Evolutionary conservation across 805 yeast species (phyloP).

Genomic region (Ogataea corticis): DNA sequence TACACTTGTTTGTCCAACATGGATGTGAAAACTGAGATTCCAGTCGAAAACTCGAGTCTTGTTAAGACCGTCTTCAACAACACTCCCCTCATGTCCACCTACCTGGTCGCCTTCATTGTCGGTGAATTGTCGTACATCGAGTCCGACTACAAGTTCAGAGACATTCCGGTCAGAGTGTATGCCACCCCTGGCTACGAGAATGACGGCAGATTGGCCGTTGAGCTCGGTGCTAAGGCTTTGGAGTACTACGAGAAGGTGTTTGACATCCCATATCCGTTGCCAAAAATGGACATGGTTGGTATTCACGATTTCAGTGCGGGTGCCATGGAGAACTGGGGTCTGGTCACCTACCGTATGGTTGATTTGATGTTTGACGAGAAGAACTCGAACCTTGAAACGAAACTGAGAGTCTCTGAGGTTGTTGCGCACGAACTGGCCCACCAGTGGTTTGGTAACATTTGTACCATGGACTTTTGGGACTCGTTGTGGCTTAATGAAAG

Average conservation of each 20-base stretch:
- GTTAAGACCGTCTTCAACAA: slow-evolving; percentile 40
- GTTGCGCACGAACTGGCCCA: slow-evolving; percentile 90
- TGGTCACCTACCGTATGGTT: slow-evolving; percentile 66
- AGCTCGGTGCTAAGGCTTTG: slow-evolving; percentile 51
- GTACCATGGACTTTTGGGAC: slow-evolving; percentile 94
- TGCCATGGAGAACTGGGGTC: slow-evolving; percentile 93
- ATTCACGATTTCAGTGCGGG: slow-evolving; percentile 80
- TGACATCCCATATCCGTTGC: slow-evolving; percentile 67
- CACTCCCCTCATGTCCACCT: slow-evolving; percentile 57
- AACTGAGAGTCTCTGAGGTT: slow-evolving; percentile 78
- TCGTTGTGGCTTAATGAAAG: slow-evolving; percentile 90
- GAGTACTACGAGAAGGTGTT: slow-evolving; percentile 53
- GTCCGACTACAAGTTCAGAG: slow-evolving; percentile 44
- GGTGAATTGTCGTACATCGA: slow-evolving; percentile 60
- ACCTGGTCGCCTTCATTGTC: slow-evolving; percentile 57
- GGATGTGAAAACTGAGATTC: slow-evolving; percentile 38
- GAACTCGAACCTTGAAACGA: slow-evolving; percentile 50
- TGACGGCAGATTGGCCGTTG: slow-evolving; percentile 49
- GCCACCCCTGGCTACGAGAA: slow-evolving; percentile 50
- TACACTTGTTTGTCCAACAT: slow-evolving; percentile 48
- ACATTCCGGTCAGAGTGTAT: slow-evolving; percentile 53
- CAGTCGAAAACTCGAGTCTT: slow-evolving; percentile 20
- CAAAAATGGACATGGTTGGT: slow-evolving; percentile 80
- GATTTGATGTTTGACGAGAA: slow-evolving; percentile 52
- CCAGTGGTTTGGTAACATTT: slow-evolving; percentile 90